Percentiles rank a stretch among this genome's conserved stretches.
Conservation (phyloP, 2,329 filamentous ascomycete genomes). For the Penicillium sp. region DNA sequence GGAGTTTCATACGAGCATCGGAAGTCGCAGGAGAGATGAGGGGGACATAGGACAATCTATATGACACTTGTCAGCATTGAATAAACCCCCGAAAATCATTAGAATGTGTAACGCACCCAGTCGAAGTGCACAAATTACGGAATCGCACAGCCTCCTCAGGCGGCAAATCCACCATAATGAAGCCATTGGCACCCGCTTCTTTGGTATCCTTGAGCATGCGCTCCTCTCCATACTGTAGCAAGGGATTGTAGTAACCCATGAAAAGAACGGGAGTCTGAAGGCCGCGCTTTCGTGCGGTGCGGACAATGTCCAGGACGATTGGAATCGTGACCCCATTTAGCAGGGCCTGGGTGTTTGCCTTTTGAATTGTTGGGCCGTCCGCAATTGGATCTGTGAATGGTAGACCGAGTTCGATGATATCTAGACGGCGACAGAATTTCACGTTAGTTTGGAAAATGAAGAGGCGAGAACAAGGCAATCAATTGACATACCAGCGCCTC, state of each 20-base stretch:
- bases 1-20: conserved; percentile 86
- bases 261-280: conserved; percentile 79
- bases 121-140: conserved; percentile 74
- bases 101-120: conserved; percentile 55
- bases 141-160: conserved; percentile 95
- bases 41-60: conserved; percentile 87
- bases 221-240: conserved; percentile 92
- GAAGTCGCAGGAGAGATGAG: conserved; percentile 92
- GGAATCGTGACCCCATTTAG: conserved; percentile 82
- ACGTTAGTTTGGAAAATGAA: conserved; percentile 3
- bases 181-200: conserved; percentile 83
- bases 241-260: conserved; percentile 99
- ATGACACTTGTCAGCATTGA: not conserved
- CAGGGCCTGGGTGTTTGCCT: conserved; percentile 84
- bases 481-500: conserved; percentile 68
- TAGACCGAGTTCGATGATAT: conserved; percentile 91
- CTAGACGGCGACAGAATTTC: conserved; percentile 44
- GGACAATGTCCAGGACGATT: conserved; percentile 76
- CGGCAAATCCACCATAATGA: conserved; percentile 93
- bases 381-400: conserved; percentile 98
- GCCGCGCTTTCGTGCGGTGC: conserved; percentile 71
- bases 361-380: conserved; percentile 95
- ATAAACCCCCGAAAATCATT: not conserved
- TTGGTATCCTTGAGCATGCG: conserved; percentile 78
- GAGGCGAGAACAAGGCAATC: not conserved